Conservation (phyloP, 257 asterid species). For the Voacanga thouarsii region DNA sequence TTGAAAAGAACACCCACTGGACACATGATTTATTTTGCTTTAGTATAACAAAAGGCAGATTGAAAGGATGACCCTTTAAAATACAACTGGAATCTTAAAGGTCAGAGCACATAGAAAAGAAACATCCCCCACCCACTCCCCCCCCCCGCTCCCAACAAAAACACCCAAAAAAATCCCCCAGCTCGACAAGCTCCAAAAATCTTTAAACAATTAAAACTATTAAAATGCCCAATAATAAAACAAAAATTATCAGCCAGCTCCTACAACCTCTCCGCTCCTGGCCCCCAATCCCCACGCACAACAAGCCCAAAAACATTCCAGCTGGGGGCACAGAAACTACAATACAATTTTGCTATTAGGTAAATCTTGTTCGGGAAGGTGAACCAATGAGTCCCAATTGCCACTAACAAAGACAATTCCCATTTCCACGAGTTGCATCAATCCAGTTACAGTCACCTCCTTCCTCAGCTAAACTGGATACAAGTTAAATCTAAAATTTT, state of each 20-base stretch:
- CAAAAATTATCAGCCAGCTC: background rate
- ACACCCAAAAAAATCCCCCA: background rate
- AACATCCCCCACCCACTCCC: background rate
- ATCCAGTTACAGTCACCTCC: background rate
- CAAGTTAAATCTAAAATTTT: background rate
- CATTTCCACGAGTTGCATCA: background rate
- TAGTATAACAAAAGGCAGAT: background rate
- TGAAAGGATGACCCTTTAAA: background rate
- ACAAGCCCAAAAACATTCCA: background rate
- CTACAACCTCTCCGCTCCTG: background rate
- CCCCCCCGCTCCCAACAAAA: background rate
- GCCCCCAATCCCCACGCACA: background rate
- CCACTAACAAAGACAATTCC: background rate
- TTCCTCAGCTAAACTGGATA: background rate
- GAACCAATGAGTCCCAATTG: background rate
- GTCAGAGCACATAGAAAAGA: background rate
- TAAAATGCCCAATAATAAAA: background rate
- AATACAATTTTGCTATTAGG: background rate
- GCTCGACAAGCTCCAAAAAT: background rate
- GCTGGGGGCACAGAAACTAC: background rate
- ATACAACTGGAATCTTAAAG: background rate
- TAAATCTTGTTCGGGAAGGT: background rate
- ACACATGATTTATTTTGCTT: background rate
- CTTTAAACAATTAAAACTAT: background rate
- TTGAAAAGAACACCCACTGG: background rate